Evolutionary conservation across 768 basidiomycete species (phyloP), one percentile per base, ranked within the genome.

Genomic region (Scleroderma citrinum): DNA sequence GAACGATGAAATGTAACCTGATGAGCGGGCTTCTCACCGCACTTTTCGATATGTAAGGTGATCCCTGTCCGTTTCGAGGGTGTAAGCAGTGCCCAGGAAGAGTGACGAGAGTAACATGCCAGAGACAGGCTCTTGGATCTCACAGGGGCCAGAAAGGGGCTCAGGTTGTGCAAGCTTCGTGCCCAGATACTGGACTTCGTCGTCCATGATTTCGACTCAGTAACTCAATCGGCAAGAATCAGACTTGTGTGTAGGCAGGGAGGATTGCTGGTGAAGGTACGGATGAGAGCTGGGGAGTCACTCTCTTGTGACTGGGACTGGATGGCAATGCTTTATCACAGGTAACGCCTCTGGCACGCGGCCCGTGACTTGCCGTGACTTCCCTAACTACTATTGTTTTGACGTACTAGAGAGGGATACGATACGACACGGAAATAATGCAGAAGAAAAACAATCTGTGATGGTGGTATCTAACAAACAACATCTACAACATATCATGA

Each of bases 131-230:
- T 63, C 56, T 51, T 57, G 63, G 13, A 41, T 21, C 41, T 56
- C 49, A 57, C 59, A 61, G 56, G 62, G 54, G 54, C 53, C 53
- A 49, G 56, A 59, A 59, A 61, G 56, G 57, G 65, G 63, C 51
- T 50, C 60, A 35, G 47, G 49, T 8, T 62, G 45, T 1, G 70
- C 66, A 46, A 62, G 55, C 53, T 57, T 69, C 24, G 69, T 73
- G 21, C 81, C 82, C 35, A 83, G 64, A 57, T 76, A 83, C 56
- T 82, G 70, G 57, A 83, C 79, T 52, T 80, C 81, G 62, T 82
- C 81, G 67, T 82, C 81, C 65, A 73, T 64, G 66, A 65, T 61
- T 39, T 19, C 16, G 51, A 7, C 29, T 37, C 16, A 24, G 23
- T 45, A n/a, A 11, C 17, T 42, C 36, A 50, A 48, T 54, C 45